A percentile compares a stretch with the other conserved stretches of the same genome.
phyloP scores from a whole-genome alignment of 2,329 filamentous ascomycete genomes.

The Metarhizium guizhouense region DNA sequence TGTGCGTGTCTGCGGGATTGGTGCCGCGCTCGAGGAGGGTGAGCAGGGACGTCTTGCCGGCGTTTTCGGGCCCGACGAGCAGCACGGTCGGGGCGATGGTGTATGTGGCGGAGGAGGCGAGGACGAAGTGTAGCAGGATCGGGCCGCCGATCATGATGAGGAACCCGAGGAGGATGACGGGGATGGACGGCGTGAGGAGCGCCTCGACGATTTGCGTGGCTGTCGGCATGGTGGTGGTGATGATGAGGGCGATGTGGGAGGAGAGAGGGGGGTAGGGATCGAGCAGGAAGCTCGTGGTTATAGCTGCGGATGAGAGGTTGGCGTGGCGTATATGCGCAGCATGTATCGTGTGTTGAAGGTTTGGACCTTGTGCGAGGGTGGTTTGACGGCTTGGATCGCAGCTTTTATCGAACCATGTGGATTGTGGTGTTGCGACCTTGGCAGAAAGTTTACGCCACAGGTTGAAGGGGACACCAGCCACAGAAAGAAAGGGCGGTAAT shows the following conservation, averaged over 20 bases:
- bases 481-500: too few relatives aligned
- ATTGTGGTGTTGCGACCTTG: too few relatives aligned
- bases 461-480: too few relatives aligned
- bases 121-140: conserved; percentile 64
- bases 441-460: too few relatives aligned
- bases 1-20: conserved; percentile 40
- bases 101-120: conserved; percentile 59
- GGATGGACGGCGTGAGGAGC: conserved; percentile 49
- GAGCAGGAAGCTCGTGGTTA: neutral
- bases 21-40: conserved; percentile 58
- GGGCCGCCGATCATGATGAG: conserved; percentile 66
- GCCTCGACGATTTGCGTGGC: conserved; percentile 37
- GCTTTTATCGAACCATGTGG: too few relatives aligned
- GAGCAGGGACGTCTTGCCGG: conserved; percentile 83
- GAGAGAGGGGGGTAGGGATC: neutral
- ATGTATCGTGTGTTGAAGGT: too few relatives aligned
- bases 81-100: conserved; percentile 67
- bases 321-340: too few relatives aligned
- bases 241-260: neutral
- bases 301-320: too few relatives aligned
- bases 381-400: too few relatives aligned
- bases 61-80: conserved; percentile 69
- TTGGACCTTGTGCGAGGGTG: too few relatives aligned
- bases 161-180: conserved; percentile 58
- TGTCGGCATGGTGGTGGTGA: conserved; percentile 22